Evolutionary conservation across 768 basidiomycete genomes (phyloP).

Genomic region (Cyclocybe cylindracea): DNA sequence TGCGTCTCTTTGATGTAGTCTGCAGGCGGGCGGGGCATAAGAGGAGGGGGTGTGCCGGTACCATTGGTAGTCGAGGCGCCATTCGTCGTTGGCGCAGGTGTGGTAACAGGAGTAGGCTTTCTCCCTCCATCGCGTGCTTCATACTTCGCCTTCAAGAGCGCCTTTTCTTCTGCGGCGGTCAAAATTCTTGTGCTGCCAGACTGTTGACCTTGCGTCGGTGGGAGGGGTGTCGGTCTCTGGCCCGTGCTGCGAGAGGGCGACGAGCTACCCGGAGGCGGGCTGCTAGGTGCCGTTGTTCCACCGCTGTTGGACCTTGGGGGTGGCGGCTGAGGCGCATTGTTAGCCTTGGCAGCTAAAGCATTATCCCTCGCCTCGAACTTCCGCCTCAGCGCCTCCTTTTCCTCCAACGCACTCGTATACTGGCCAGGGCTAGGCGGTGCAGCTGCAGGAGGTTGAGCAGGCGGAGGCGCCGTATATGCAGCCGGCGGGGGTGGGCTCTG

Average conservation of each 20-base stretch:
- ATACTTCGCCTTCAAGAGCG: slow-evolving; percentile 61
- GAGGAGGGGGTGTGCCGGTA: slow-evolving; percentile 59
- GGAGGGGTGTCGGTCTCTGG: slow-evolving; percentile 34
- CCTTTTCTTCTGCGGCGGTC: slow-evolving; percentile 82
- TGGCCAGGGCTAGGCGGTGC: slow-evolving; percentile 20
- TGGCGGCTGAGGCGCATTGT: slow-evolving; percentile 15
- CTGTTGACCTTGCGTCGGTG: slow-evolving; percentile 24
- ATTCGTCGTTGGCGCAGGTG: slow-evolving; percentile 6
- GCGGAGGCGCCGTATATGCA: slow-evolving; percentile 11
- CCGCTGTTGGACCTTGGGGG: slow-evolving; percentile 21
- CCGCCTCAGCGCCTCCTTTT: slow-evolving; percentile 60
- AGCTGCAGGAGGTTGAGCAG: slow-evolving; percentile 17
- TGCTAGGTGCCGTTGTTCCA: slow-evolving; percentile 13
- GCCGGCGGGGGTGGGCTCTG: slow-evolving; percentile 25
- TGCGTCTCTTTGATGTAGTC: slow-evolving; percentile 84
- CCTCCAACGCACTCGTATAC: slow-evolving; percentile 32
- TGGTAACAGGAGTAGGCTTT: slow-evolving; percentile 12
- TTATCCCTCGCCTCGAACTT: slow-evolving; percentile 60
- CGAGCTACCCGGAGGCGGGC: slow-evolving; percentile 14
- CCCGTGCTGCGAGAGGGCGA: slow-evolving; percentile 16
- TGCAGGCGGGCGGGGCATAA: slow-evolving; percentile 74
- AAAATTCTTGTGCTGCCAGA: slow-evolving; percentile 33
- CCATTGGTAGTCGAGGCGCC: slow-evolving; percentile 16
- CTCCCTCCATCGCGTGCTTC: slow-evolving; percentile 49
- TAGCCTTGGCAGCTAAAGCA: slow-evolving; percentile 17